Conservation (phyloP, 305 asterid species). For the Monarda citriodora region DNA sequence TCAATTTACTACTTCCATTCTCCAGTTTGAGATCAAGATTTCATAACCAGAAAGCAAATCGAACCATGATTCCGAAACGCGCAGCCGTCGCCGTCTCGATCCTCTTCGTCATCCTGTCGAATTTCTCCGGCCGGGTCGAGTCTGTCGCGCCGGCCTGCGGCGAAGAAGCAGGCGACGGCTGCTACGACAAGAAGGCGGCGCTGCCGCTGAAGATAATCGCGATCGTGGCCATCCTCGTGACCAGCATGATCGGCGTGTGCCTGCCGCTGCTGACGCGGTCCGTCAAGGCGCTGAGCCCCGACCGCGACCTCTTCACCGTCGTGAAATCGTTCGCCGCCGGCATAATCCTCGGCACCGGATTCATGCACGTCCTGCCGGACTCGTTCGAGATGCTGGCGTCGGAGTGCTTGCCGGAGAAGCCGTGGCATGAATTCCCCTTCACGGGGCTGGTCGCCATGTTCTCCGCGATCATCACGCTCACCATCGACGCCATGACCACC, state of each 20-base stretch:
- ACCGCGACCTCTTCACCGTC: conserved; percentile 38
- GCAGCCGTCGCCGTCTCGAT: neutral
- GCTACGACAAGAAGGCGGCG: conserved; percentile 46
- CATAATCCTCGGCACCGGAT: conserved; percentile 62
- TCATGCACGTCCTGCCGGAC: conserved; percentile 78
- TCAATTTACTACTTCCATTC: too few relatives aligned
- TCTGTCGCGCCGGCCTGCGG: conserved; percentile 41
- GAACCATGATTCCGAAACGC: neutral
- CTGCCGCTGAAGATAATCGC: conserved; percentile 60
- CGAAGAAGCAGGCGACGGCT: conserved; percentile 19
- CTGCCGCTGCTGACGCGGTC: conserved; percentile 48
- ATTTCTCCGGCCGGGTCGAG: conserved; percentile 14
- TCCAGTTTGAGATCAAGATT: too few relatives aligned
- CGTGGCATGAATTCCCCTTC: conserved; percentile 78
- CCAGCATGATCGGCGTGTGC: conserved; percentile 64
- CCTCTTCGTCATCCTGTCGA: conserved; percentile 15
- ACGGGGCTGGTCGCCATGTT: conserved; percentile 80
- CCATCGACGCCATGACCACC: conserved; percentile 67
- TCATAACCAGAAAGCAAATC: too few relatives aligned
- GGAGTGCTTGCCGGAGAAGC: conserved; percentile 39
- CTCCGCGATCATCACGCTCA: conserved; percentile 58
- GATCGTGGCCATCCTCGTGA: conserved; percentile 37
- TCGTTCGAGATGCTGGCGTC: conserved; percentile 62
- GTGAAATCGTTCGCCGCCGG: conserved; percentile 72
- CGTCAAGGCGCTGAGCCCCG: conserved; percentile 55